Evolutionary conservation across 179 eudicot genomes (phyloP), one percentile per base, ranked within the genome.

Genomic region (Drosera spatulata): DNA sequence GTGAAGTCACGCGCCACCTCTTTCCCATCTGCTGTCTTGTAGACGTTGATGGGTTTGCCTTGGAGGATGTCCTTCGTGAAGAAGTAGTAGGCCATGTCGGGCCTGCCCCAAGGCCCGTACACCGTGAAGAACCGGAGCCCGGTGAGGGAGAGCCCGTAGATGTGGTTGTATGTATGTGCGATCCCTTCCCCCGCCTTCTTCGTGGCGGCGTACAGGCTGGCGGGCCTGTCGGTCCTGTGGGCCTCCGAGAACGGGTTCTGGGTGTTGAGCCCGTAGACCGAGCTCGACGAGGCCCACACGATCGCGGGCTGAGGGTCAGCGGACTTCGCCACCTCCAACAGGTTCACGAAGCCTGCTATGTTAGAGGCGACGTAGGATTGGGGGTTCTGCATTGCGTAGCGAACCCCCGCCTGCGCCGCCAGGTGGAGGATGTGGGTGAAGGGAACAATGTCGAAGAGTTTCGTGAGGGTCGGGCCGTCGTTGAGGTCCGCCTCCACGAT

Each of bases 1-100:
- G 89, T 84, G 75, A 84, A 84, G 65, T 84, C 89, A 66, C 86
- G 85, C 60, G 85, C 86, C 69, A 84, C 89, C 70, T 81, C 86
- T 2, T 64, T 57, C 7, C 79, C 85, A 2, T 74, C 82, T 4
- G 59, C 66, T 0, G 85, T 76, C 68, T 73, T 70, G 70, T 80
- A 84, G 5, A 84, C 62, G 14, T 37, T 70, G 6, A 84, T 79
- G 39, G 71, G 66, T 61, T 81, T 84, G 2, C 84, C 82, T n/a
- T 80, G 82, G 8, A 84, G 59, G 5, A 84, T 81, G 49, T 84
- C 85, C 68, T 81, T 81, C n/a, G 85, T 84, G 69, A 84, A 84
- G 72, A 84, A 84, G 69, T 78, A 84, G 69, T 84, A 84, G 1
- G 89, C 89, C 89, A 84, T 84, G 70, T 84, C 89, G 11, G 89